Percentiles rank a stretch among this genome's conserved stretches.
These are phyloP conservation scores for Penicillium sumatraense DNA, from an alignment of 2,329 filamentous ascomycete genomes.

Conservation along the genomic window DNA sequence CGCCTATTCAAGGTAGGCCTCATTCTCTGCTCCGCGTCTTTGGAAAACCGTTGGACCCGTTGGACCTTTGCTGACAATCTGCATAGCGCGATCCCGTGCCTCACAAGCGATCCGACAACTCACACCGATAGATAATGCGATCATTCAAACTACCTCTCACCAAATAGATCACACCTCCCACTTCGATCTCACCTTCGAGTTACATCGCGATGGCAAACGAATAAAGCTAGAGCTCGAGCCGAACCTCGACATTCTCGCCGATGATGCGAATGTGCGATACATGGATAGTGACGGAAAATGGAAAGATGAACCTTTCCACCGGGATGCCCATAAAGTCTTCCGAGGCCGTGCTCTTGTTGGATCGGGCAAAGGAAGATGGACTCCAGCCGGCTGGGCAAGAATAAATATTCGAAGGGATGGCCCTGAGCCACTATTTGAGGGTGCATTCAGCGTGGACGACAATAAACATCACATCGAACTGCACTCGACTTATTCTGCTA, in stretches of 20 bases:
- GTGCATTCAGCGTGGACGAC: conserved; percentile 78
- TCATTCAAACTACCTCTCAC: conserved; percentile 77
- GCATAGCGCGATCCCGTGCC: conserved; percentile 69
- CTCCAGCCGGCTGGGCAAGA: conserved; percentile 83
- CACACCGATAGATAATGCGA: conserved; percentile 72
- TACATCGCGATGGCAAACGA: conserved; percentile 69
- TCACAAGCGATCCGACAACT: conserved; percentile 79
- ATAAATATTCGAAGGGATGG: conserved; percentile 81
- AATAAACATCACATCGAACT: conserved; percentile 88
- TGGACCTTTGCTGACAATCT: neutral
- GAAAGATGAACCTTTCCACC: conserved; percentile 70
- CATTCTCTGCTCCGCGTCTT: neutral
- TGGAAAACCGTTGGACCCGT: neutral
- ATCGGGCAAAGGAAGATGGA: conserved; percentile 69
- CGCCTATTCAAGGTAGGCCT: conserved; percentile 16
- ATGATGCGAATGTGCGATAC: conserved; percentile 75
- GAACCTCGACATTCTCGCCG: conserved; percentile 84
- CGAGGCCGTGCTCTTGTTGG: conserved; percentile 77
- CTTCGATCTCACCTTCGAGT: conserved; percentile 82
- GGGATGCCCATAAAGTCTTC: conserved; percentile 79
- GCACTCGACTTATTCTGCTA: conserved; percentile 72
- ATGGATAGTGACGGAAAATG: conserved; percentile 74
- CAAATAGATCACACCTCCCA: conserved; percentile 78
- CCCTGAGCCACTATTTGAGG: conserved; percentile 79
- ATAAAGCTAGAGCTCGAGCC: conserved; percentile 83